Evolutionary conservation across 805 yeast genomes (phyloP), one percentile per base, ranked within the genome.

Genomic region (Lachancea sp.): DNA sequence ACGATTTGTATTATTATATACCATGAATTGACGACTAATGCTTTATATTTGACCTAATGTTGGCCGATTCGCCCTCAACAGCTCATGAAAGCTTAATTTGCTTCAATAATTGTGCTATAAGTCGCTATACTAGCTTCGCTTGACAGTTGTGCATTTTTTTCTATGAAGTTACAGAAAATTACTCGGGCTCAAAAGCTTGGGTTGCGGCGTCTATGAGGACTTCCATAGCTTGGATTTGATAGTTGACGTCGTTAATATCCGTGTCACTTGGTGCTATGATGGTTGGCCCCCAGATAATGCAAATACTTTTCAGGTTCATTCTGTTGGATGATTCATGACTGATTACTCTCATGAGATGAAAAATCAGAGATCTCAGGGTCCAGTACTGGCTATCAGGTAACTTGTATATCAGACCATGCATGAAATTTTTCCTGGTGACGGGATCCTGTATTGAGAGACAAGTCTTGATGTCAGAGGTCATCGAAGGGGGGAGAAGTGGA

Each of bases 221-320:
- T 60, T 90, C 96, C 54, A 93, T 78, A 3, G 88, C 85, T 46
- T 76, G 75, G 37, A 86, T 82, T 64, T 85, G 87, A 52, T 75
- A 79, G 45, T 82, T 82, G 69, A 85, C 78, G 57, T 81, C 96
- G 51, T 81, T 85, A 3, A 79, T 77, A 48, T 79, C 82, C 19
- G 77, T 75, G 46, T 77, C 78, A 54, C 79, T 85, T 39, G 81
- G 78, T 16, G 82, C 76, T 62, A 93, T 74, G 42, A 93, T 67
- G 2, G 86, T 85, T 16, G 96, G 95, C 0, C 97, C 96, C 99
- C 99, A 93, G 32, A 91, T 89, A 33, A 87, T 86, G 38, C 95
- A 86, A 55, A 93, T 65, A 48, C 85, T 82, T 57, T 82, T 82
- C 47, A 81, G 73, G 38, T 80, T 80, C 99, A 93, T 93, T 60